These are phyloP conservation scores for Quercus berberidifolia DNA, from an alignment of 306 rosid species.

Conservation along the genomic window DNA sequence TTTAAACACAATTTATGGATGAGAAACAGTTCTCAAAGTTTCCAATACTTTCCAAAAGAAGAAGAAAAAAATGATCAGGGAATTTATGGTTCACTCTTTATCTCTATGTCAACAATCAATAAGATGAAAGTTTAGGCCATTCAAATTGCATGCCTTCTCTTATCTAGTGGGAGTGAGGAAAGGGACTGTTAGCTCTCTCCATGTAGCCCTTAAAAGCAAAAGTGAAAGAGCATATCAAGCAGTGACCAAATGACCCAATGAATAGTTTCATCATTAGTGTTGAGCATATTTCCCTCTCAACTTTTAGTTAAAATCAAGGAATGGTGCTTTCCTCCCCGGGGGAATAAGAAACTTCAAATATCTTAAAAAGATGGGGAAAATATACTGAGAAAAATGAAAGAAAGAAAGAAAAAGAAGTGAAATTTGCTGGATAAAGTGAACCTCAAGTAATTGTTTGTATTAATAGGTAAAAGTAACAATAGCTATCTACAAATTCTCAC, in stretches of 20 bases:
- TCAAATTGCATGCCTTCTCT: not conserved
- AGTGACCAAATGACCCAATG: too few relatives aligned
- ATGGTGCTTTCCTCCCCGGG: too few relatives aligned
- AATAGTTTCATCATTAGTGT: too few relatives aligned
- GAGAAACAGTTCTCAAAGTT: conserved; percentile 12
- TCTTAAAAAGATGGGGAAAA: conserved; percentile 5
- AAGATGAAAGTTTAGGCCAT: conserved; percentile 7
- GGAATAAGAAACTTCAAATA: not conserved
- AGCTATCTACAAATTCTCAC: conserved; percentile 41
- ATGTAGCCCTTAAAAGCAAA: too few relatives aligned
- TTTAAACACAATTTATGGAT: conserved; percentile 20
- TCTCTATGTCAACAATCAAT: not conserved
- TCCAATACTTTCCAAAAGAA: conserved; percentile 6
- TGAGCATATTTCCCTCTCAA: too few relatives aligned
- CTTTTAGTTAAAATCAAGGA: too few relatives aligned
- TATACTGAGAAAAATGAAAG: not conserved
- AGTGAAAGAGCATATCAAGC: too few relatives aligned
- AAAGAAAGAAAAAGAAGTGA: not conserved
- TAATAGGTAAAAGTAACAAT: conserved; percentile 12
- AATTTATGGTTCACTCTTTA: not conserved
- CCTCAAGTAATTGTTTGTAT: conserved; percentile 11
- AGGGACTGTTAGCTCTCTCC: too few relatives aligned
- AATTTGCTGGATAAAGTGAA: conserved; percentile 22
- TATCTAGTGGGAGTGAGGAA: too few relatives aligned
- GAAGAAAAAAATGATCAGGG: not conserved